Conservation (phyloP, 805 yeast species). For the Kuraishia cidri region DNA sequence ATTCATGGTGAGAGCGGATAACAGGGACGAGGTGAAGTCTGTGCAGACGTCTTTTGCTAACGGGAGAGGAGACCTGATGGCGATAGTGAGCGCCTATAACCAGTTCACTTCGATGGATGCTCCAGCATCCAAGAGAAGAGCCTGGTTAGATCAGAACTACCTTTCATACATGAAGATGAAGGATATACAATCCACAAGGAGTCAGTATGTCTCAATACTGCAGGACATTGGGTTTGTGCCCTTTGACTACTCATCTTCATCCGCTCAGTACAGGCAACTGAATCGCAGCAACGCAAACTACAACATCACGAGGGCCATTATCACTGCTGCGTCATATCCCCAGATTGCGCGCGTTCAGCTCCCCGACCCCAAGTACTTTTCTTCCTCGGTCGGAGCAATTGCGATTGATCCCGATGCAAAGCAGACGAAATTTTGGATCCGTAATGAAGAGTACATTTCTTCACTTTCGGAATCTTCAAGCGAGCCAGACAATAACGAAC, state of each 20-base stretch:
- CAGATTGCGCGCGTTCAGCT: slow-evolving; percentile 71
- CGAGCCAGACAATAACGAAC: slow-evolving; percentile 5
- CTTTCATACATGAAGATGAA: slow-evolving; percentile 57
- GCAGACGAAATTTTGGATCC: slow-evolving; percentile 62
- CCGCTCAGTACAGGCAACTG: slow-evolving; percentile 15
- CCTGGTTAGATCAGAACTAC: slow-evolving; percentile 45
- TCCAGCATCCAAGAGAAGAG: slow-evolving; percentile 17
- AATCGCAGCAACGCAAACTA: slow-evolving; percentile 44
- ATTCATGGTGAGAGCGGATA: slow-evolving; percentile 52
- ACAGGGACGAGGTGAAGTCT: slow-evolving; percentile 53
- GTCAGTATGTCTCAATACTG: slow-evolving; percentile 62
- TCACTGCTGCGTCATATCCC: slow-evolving; percentile 81
- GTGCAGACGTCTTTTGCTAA: slow-evolving; percentile 29
- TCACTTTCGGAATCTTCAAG: slow-evolving; percentile 7
- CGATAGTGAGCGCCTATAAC: slow-evolving; percentile 49
- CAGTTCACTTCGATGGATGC: slow-evolving; percentile 31
- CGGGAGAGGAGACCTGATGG: slow-evolving; percentile 70
- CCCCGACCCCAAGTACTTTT: slow-evolving; percentile 72
- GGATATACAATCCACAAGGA: slow-evolving; percentile 63
- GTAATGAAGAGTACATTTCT: slow-evolving; percentile 44
- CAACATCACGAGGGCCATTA: slow-evolving; percentile 50
- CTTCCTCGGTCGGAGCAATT: slow-evolving; percentile 69
- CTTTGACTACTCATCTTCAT: slow-evolving; percentile 25
- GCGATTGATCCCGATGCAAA: slow-evolving; percentile 81
- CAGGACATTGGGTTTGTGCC: slow-evolving; percentile 76